Conservation (phyloP, 179 eudicot species). For the Pouteria campechiana region DNA sequence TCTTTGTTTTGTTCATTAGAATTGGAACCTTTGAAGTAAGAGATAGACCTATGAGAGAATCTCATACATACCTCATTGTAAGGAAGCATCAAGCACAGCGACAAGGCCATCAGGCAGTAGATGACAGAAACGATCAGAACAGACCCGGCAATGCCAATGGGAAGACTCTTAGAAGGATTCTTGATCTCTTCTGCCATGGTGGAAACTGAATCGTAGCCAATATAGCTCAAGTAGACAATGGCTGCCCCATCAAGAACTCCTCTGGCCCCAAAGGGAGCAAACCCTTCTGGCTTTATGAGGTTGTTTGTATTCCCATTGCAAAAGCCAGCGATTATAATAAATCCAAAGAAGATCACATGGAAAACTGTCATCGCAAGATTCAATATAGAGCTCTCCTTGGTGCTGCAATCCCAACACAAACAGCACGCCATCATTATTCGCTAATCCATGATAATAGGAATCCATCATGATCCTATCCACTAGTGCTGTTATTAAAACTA, state of each 20-base stretch:
- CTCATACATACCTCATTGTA: conserved; percentile 3
- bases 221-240: conserved; percentile 71
- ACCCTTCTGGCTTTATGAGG: conserved; percentile 49
- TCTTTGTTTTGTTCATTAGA: no score
- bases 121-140: conserved; percentile 53
- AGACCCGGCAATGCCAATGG: conserved; percentile 75
- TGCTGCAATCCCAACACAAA: conserved; percentile 31
- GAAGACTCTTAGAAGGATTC: conserved; percentile 58
- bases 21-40: no score
- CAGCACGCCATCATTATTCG: no score
- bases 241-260: conserved; percentile 84
- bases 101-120: conserved; percentile 67
- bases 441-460: no score
- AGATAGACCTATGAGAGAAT: no score
- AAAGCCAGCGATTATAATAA: conserved; percentile 60
- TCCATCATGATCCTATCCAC: no score
- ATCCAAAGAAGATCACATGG: conserved; percentile 63
- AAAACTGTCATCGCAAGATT: conserved; percentile 66
- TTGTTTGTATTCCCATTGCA: conserved; percentile 46
- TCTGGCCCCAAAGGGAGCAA: conserved; percentile 54
- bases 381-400: conserved; percentile 65
- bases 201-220: conserved; percentile 90
- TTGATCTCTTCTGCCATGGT: conserved; percentile 87
- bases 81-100: conserved; percentile 47
- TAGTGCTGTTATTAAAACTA: no score